phyloP scores from a whole-genome alignment of 2,329 filamentous ascomycete species.

The Orbilia ellipsospora region DNA sequence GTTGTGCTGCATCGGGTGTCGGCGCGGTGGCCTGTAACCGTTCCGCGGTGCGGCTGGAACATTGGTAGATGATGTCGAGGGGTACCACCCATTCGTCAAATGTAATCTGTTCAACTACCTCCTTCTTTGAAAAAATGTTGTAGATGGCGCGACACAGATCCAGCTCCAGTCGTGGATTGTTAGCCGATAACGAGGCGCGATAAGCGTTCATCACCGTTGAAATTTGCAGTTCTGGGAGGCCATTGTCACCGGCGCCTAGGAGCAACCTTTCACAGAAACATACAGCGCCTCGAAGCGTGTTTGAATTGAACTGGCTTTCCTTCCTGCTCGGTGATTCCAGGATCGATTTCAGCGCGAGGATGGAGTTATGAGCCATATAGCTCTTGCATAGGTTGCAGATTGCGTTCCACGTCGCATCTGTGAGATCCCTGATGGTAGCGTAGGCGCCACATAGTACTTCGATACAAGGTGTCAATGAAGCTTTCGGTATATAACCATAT shows the following conservation, averaged over 20 bases:
- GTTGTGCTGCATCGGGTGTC: constrained; percentile 32
- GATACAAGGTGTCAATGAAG: constrained; percentile 73
- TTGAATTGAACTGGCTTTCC: constrained; percentile 64
- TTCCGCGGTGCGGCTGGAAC: constrained; percentile 56
- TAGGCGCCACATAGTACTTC: constrained; percentile 79
- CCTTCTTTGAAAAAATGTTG: constrained; percentile 57
- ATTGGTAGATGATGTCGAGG: constrained; percentile 59
- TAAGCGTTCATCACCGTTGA: constrained; percentile 59
- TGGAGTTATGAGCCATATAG: constrained; percentile 76
- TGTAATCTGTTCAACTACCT: constrained; percentile 57
- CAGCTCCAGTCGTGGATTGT: constrained; percentile 59
- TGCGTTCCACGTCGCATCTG: constrained; percentile 75
- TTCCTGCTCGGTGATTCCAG: constrained; percentile 68
- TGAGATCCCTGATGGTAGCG: constrained; percentile 71
- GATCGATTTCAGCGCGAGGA: constrained; percentile 74
- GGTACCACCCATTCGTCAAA: constrained; percentile 59
- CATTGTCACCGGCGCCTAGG: constrained; percentile 68
- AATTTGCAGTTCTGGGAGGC: constrained; percentile 59
- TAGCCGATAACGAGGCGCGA: constrained; percentile 57
- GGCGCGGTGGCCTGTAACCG: constrained; percentile 54
- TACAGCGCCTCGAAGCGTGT: constrained; percentile 70
- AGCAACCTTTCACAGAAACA: constrained; percentile 73
- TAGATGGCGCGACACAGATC: constrained; percentile 60
- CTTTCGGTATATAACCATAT: constrained; percentile 74
- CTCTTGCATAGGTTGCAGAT: constrained; percentile 77